Conservation (phyloP, 1,284 basidiomycete species). For the Ceratobasidium theobromae region DNA sequence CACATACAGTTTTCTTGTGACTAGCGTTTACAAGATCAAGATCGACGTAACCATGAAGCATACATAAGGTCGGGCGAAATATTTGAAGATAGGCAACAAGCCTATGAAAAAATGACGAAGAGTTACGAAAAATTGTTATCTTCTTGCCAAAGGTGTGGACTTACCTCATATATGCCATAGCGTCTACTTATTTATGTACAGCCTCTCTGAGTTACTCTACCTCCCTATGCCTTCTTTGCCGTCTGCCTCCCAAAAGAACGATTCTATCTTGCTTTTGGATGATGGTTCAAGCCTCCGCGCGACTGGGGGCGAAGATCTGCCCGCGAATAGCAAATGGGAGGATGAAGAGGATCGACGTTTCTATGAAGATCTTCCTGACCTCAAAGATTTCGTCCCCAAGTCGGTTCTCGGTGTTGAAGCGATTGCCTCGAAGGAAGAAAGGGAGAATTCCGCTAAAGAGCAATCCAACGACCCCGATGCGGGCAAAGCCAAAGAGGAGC, state of each 20-base stretch:
- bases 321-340: slow-evolving; percentile 88
- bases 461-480: slow-evolving; percentile 36
- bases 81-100: slow-evolving; percentile 97
- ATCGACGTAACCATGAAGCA: slow-evolving; percentile 94
- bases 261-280: slow-evolving; percentile 66
- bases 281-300: slow-evolving; percentile 50
- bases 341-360: slow-evolving; percentile 96
- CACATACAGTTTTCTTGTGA: not conserved
- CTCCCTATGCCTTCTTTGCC: slow-evolving; percentile 80
- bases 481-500: slow-evolving; percentile 41
- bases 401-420: slow-evolving; percentile 83
- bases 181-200: slow-evolving; percentile 41
- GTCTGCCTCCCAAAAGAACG: slow-evolving; percentile 69
- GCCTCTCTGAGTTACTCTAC: slow-evolving; percentile 86
- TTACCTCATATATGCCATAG: not conserved
- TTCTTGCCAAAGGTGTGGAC: slow-evolving; percentile 76
- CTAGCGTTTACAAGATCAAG: slow-evolving; percentile 93
- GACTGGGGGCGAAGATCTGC: slow-evolving; percentile 44
- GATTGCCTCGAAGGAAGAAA: slow-evolving; percentile 40
- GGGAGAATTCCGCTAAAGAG: slow-evolving; percentile 18
- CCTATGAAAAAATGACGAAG: slow-evolving; percentile 97
- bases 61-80: slow-evolving; percentile 99
- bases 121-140: slow-evolving; percentile 87
- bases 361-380: slow-evolving; percentile 90
- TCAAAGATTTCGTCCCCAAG: slow-evolving; percentile 88